A percentile compares a stretch with the other conserved stretches of the same genome.
phyloP scores from a whole-genome alignment of 1,284 basidiomycete species.

The Anthracocystis walkeri region DNA sequence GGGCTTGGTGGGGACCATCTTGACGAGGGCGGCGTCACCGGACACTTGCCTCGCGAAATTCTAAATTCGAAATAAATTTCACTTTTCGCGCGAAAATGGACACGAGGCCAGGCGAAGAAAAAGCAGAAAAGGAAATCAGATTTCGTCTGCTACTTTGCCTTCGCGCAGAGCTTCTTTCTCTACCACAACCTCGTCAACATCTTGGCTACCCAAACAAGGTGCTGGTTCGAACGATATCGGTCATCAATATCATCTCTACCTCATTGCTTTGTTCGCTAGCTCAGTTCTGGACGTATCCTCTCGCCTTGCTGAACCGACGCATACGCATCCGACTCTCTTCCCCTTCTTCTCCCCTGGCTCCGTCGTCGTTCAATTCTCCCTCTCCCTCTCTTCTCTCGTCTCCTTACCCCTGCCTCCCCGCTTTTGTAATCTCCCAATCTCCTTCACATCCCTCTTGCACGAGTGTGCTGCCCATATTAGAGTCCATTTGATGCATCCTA shows the following conservation, averaged over 20 bases:
- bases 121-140: not conserved
- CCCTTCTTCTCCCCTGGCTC: not conserved
- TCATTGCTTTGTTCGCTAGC: not conserved
- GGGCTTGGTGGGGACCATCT: conserved; percentile 95
- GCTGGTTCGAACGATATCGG: not conserved
- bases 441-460: not conserved
- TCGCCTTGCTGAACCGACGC: not conserved
- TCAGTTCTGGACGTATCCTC: conserved; percentile 1
- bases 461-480: conserved; percentile 6
- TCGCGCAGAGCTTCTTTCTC: not conserved
- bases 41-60: conserved; percentile 49
- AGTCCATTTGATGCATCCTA: conserved; percentile 10
- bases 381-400: not conserved
- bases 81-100: too few relatives aligned
- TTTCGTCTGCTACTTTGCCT: too few relatives aligned
- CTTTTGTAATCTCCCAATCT: not conserved
- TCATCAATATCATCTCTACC: not conserved
- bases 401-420: not conserved
- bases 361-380: not conserved
- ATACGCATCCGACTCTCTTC: not conserved
- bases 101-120: too few relatives aligned
- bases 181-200: not conserved
- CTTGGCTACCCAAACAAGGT: not conserved
- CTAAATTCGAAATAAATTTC: too few relatives aligned
- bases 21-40: conserved; percentile 85